Base-by-base conservation (phyloP, 306 rosid species). In the Inga leiocalycina region DNA sequence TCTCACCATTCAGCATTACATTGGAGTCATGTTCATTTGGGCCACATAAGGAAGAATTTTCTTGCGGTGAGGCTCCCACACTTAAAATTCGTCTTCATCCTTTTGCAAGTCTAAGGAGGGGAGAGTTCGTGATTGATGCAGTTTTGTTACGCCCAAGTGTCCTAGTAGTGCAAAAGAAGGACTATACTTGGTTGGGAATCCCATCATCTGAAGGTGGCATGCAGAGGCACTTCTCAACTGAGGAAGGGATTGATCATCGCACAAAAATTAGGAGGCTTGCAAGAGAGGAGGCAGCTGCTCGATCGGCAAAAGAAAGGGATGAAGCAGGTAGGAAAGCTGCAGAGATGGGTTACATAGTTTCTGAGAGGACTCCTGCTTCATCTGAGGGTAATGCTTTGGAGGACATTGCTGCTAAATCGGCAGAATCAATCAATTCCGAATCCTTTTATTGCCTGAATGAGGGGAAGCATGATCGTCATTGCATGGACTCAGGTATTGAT, bases 181-280 rank as follows among this genome's bases (percentile, higher is more conserved):
- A 96, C 78, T 92, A 70, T 91, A 88, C 90, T 75, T 96, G 99
- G 99, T 80, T 96, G 84, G 99, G 99, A 35, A 82, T 96, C 82
- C 97, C 98, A 46, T 62, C 84, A 17, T 82, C 88, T 20, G 91
- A 90, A 79, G 91, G 83, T 56, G 71, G 80, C 83, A 66, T 61
- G 24, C 81, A 52, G 75, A 86, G 88, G 85, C 91, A 82, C 67
- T 71, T 80, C 45, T 87, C 98, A 44, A 84, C 81, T n/a, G 96
- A 92, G 85, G 96, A 92, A 74, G 97, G 97, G 69, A 86, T 93
- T 64, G 98, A 96, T 84, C 70, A 81, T 80, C 94, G 93, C 43
- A 93, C 97, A 22, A 91, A 86, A 85, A 87, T 82, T 65, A 83
- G 94, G 87, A 89, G 97, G 89, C 77, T 85, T 74, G 92, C 90